Base-by-base conservation (phyloP, 768 basidiomycete species). In the Kwoniella botswanensis region DNA sequence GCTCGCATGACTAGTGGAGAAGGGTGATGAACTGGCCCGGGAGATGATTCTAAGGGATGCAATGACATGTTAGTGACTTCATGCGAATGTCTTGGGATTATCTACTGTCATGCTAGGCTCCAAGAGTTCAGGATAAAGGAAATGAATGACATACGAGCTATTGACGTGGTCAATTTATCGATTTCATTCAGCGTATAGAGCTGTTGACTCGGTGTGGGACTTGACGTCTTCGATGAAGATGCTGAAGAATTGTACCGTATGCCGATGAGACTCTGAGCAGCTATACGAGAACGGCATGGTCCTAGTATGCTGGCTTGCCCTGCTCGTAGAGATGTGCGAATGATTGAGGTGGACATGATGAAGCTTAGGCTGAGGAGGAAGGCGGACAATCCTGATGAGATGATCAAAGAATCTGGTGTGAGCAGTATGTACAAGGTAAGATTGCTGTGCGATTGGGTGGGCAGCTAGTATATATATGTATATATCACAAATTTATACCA, bases 1-100 rank as follows among this genome's bases (percentile, higher is more conserved):
- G 73, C 76, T 26, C 78, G 68, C 80, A 82, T 81, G 9, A 75
- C 66, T 6, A 80, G 60, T 18, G 80, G 82, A 12, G 80, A 80
- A 10, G 74, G 72, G 61, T 76, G 80, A 29, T 64, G 58, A 11
- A 65, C 26, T 15, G 65, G 67, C 5, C 59, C 44, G 43, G 60
- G 54, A 6, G 72, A 65, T 4, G 72, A 73, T 55, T 73, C 65
- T 76, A 54, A 15, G 24, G 24, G 41, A 35, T 46, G 22, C 41
- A 7, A 57, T 0, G 21, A 57, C n/a, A 58, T 42, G 58, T 42
- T 35, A 66, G n/a, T 66, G 26, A 35, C 6, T 35, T 35, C 35
- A 35, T 35, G 35, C 35, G 35, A 6, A 35, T 35, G 35, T 35
- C 5, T 35, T 35, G 35, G 35, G 35, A 35, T 6, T 35, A 35